Conservation (phyloP, 2,329 filamentous ascomycete genomes). For the Pseudogymnoascus sp. region DNA sequence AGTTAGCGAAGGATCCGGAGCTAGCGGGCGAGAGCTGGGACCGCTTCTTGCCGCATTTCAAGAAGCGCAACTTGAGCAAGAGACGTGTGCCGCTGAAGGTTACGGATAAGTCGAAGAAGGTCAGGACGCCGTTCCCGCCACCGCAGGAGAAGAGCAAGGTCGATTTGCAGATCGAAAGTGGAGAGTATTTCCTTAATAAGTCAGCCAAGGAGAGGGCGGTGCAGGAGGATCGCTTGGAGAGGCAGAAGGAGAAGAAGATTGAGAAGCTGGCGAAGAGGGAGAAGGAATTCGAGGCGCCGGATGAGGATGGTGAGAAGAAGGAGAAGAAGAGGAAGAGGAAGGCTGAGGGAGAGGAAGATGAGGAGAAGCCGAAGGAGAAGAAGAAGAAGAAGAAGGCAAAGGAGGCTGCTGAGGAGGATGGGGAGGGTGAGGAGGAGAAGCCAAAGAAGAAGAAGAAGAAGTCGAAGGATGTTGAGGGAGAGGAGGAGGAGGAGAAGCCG, state of each 20-base stretch:
- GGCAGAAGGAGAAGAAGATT: slow-evolving; percentile 79
- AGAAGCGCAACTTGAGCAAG: slow-evolving; percentile 84
- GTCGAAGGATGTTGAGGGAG: slow-evolving; percentile 22
- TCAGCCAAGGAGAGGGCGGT: slow-evolving; percentile 80
- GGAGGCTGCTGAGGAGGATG: slow-evolving; percentile 18
- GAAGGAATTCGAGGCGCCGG: slow-evolving; percentile 80
- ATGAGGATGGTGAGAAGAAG: slow-evolving; percentile 56
- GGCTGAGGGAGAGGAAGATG: slow-evolving; percentile 21
- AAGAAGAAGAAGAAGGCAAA: slow-evolving; percentile 12
- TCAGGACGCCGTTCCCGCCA: slow-evolving; percentile 95
- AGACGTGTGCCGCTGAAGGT: slow-evolving; percentile 76
- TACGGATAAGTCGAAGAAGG: slow-evolving; percentile 88
- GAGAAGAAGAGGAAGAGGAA: slow-evolving; percentile 47
- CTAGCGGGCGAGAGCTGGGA: slow-evolving; percentile 90
- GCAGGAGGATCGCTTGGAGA: slow-evolving; percentile 73
- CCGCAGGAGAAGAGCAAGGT: slow-evolving; percentile 98
- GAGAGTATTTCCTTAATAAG: slow-evolving; percentile 94
- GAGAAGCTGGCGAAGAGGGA: slow-evolving; percentile 81
- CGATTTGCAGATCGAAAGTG: slow-evolving; percentile 93
- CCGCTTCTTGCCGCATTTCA: slow-evolving; percentile 93
- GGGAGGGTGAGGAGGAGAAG: slow-evolving; percentile 33
- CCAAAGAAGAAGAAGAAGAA: slow-evolving; percentile 46
- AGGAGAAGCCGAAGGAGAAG: slow-evolving; percentile 17
- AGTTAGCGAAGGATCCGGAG: slow-evolving; percentile 82
- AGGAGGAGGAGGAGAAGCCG: slow-evolving; percentile 18